Conservation (phyloP, 495 filamentous ascomycete genomes). For the Xylaria castorea region DNA sequence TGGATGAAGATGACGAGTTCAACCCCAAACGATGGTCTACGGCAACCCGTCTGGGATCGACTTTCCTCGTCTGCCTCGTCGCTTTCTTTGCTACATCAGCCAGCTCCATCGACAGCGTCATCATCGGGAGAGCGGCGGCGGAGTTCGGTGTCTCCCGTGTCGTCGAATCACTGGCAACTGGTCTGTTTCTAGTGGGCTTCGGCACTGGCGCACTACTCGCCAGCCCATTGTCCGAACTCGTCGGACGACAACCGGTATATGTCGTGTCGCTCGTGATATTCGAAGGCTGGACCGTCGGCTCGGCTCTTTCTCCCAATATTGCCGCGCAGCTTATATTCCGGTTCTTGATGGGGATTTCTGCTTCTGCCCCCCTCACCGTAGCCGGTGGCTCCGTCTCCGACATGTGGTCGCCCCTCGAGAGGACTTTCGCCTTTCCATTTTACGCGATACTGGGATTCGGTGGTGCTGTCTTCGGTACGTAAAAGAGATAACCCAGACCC, state of each 20-base stretch:
- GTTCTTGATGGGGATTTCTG: constrained; percentile 76
- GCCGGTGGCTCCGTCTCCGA: constrained; percentile 85
- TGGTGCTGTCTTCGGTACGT: constrained; percentile 39
- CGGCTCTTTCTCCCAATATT: constrained; percentile 74
- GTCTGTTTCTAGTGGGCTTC: constrained; percentile 69
- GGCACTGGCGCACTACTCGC: constrained; percentile 60
- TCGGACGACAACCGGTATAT: constrained; percentile 70
- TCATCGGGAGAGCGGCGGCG: constrained; percentile 49
- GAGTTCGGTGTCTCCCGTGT: constrained; percentile 61
- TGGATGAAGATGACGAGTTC: constrained; percentile 53
- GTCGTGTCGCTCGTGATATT: constrained; percentile 71
- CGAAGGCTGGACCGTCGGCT: constrained; percentile 74
- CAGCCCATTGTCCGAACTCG: constrained; percentile 63
- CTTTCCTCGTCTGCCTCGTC: constrained; percentile 54
- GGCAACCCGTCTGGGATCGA: constrained; percentile 46
- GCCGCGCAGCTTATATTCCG: constrained; percentile 71
- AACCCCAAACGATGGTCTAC: constrained; percentile 59
- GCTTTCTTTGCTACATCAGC: constrained; percentile 59
- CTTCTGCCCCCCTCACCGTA: constrained; percentile 78
- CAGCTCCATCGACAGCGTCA: constrained; percentile 58
- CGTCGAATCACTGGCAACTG: constrained; percentile 59
- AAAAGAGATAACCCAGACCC: background rate
- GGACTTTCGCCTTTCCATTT: constrained; percentile 70
- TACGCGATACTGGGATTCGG: constrained; percentile 56
- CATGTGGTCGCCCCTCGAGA: constrained; percentile 71